phyloP scores from a whole-genome alignment of 1,139 yeast genomes.

The Taphrina wiesneri region DNA sequence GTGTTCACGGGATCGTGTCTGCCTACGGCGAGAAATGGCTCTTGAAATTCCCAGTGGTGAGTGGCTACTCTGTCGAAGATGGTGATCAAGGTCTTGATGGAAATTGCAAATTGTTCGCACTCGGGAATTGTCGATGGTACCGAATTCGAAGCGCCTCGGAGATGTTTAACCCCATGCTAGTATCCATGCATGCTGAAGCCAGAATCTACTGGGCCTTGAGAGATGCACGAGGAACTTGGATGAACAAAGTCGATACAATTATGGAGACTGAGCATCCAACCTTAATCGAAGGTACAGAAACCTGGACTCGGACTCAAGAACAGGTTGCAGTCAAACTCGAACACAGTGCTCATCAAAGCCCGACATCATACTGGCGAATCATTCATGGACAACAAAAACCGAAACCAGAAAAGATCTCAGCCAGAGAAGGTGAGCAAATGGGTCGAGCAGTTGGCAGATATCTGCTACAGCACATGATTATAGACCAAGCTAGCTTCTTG shows the following conservation, averaged over 20 bases:
- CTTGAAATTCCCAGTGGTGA: not conserved
- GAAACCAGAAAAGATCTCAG: not conserved
- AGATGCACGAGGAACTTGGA: slow-evolving; percentile 8
- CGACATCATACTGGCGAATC: not conserved
- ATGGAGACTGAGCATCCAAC: not conserved
- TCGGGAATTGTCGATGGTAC: slow-evolving; percentile 13
- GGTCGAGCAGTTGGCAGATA: not conserved
- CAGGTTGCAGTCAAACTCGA: not conserved
- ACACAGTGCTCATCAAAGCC: not conserved
- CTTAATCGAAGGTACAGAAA: not conserved
- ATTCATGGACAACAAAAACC: not conserved
- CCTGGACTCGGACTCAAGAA: not conserved
- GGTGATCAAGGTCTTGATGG: not conserved
- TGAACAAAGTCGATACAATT: not conserved
- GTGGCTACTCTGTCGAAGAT: slow-evolving; percentile 12
- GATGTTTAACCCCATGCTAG: not conserved
- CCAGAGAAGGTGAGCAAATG: not conserved
- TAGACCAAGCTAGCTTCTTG: not conserved
- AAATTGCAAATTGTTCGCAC: not conserved
- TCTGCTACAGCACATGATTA: slow-evolving; percentile 4
- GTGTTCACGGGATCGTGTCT: not conserved
- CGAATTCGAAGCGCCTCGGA: not conserved
- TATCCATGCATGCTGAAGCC: slow-evolving; percentile 3
- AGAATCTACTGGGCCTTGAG: not conserved
- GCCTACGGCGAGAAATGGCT: not conserved